Evolutionary conservation across 1,284 basidiomycete genomes (phyloP), one percentile per base, ranked within the genome.

Genomic region (Cutaneotrichosporon cyanovorans): DNA sequence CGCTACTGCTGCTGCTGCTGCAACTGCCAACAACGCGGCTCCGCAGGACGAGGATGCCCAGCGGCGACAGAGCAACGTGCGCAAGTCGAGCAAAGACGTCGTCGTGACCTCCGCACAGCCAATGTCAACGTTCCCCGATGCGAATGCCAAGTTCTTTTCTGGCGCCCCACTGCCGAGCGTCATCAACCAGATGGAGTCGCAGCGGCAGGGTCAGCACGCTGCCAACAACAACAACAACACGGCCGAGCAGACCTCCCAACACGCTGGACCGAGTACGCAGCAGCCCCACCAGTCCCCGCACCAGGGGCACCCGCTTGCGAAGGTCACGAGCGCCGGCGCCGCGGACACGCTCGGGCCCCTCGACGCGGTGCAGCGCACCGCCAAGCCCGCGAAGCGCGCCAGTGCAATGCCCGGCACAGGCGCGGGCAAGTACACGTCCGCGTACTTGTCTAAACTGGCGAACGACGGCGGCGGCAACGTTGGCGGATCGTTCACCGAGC

Each of bases 101-200:
- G 74, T 78, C 21, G 79, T 71, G 20, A 62, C 63, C 15, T 62
- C 75, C 15, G 77, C 78, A 1, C 70, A 84, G 23, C 84, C 83
- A 7, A 74, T 82, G 47, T 78, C 80, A 2, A 76, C 80, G 49
- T 68, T 83, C 20, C 58, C 77, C 40, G 81, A 84, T 57, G 62
- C 73, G 50, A 83, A 80, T 57, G 74, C 77, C 42, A 86, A 85
- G 62, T 67, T 84, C 33, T 50, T 54, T 15, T 81, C 70, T 75
- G 78, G 54, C 11, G 59, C 60, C 61, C 50, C 63, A 71, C 35
- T 74, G 65, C 58, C 66, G 16, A 62, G 63, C 51, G 51, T 78
- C 52, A 65, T 66, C 62, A 69, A 66, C 49, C 55, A 54, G 5
- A 63, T 68, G 58, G 68, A 68, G 43, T 56, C 57, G 12, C 58